Conservation (phyloP, 164 flowering plant genomes). For the Vitis vinifera region DNA sequence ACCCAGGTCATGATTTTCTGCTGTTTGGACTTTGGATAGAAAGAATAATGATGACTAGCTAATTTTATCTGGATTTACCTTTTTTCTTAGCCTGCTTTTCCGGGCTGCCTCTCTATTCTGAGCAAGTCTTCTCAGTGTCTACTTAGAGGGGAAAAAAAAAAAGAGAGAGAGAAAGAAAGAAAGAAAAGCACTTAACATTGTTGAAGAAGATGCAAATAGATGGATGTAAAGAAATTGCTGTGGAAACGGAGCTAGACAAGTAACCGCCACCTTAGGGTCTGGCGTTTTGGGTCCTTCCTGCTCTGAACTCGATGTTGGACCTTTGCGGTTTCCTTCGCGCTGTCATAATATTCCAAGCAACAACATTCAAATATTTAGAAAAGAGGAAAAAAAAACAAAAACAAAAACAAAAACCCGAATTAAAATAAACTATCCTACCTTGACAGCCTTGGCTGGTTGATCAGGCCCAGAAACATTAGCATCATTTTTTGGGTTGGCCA, state of each 20-base stretch:
- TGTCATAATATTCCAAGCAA: slow-evolving; percentile 26
- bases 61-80: slow-evolving; percentile 40
- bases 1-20: background rate
- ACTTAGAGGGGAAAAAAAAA: slow-evolving; percentile 10
- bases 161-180: background rate
- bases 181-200: background rate
- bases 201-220: background rate
- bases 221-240: background rate
- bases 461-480: slow-evolving; percentile 35
- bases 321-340: slow-evolving; percentile 76
- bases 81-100: slow-evolving; percentile 97
- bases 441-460: slow-evolving; percentile 50
- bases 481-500: slow-evolving; percentile 55
- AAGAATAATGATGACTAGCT: background rate
- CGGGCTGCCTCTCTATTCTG: slow-evolving; percentile 99
- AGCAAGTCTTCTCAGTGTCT: slow-evolving; percentile 98
- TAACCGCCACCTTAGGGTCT: slow-evolving; percentile 72
- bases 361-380: background rate
- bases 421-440: slow-evolving; percentile 36
- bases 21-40: background rate
- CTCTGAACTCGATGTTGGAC: slow-evolving; percentile 74
- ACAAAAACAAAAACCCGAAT: background rate
- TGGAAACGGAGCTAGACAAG: background rate
- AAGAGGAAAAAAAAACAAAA: background rate
- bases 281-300: slow-evolving; percentile 92